phyloP scores from a whole-genome alignment of 177 flowering plant genomes.

The Vitis hybrid region DNA sequence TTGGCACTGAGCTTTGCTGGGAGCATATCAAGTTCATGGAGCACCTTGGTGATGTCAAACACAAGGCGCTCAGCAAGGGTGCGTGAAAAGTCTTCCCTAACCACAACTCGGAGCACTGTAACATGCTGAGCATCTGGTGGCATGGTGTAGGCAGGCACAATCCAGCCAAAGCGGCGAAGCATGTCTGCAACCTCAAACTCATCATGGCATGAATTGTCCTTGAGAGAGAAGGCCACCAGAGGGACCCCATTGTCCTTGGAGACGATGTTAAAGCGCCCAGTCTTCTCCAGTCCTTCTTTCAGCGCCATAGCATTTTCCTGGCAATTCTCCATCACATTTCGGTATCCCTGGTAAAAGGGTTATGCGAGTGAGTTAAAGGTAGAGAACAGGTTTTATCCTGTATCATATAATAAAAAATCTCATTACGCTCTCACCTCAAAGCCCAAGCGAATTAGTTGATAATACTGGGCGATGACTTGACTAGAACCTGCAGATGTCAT shows the following conservation, averaged over 20 bases:
- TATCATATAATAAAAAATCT: too few relatives aligned
- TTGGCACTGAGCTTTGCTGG: slow-evolving; percentile 35
- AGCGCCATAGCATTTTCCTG: slow-evolving; percentile 46
- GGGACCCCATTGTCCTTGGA: slow-evolving; percentile 72
- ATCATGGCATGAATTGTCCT: slow-evolving; percentile 32
- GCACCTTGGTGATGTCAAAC: slow-evolving; percentile 48
- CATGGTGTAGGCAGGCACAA: slow-evolving; percentile 82
- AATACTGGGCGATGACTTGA: slow-evolving; percentile 43
- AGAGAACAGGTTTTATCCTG: too few relatives aligned
- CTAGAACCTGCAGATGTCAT: slow-evolving; percentile 33
- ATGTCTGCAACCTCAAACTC: too few relatives aligned
- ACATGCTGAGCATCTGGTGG: slow-evolving; percentile 63
- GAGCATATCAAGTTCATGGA: slow-evolving; percentile 48
- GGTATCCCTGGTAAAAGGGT: slow-evolving; percentile 31
- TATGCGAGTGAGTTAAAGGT: neutral
- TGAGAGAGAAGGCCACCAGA: slow-evolving; percentile 69
- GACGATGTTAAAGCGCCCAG: slow-evolving; percentile 58
- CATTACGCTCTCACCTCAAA: slow-evolving; percentile 18
- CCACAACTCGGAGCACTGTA: slow-evolving; percentile 56
- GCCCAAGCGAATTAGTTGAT: slow-evolving; percentile 39
- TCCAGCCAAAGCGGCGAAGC: slow-evolving; percentile 51
- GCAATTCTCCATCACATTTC: slow-evolving; percentile 66
- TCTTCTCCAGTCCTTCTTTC: slow-evolving; percentile 53
- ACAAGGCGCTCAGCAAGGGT: slow-evolving; percentile 67
- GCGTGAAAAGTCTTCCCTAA: slow-evolving; percentile 66